phyloP scores from a whole-genome alignment of 371 early-diverging fungal species.

The Mortierella sp. region DNA sequence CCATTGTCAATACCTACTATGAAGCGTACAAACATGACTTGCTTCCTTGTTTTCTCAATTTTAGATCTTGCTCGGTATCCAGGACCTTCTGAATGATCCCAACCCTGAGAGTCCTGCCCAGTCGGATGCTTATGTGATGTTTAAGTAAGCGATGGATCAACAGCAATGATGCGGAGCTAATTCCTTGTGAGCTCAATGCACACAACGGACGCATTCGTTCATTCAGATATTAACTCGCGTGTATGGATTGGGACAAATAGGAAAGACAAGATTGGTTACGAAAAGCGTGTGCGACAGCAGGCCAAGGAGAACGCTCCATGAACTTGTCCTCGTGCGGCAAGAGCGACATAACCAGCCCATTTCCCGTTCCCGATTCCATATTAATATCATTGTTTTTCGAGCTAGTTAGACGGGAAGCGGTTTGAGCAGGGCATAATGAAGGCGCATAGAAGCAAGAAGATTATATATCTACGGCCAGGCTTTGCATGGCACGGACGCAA shows the following conservation, averaged over 20 bases:
- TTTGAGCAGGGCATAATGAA: too few relatives aligned
- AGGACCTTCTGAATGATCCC: conserved; percentile 96
- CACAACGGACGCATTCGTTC: too few relatives aligned
- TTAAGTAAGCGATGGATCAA: conserved; percentile 65
- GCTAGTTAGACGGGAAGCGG: too few relatives aligned
- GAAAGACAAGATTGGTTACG: conserved; percentile 77
- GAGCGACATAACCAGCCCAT: too few relatives aligned
- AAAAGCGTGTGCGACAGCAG: conserved; percentile 81
- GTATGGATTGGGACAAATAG: conserved; percentile 36
- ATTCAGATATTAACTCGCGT: too few relatives aligned
- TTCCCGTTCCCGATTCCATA: too few relatives aligned
- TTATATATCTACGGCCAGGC: neutral
- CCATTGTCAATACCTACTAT: too few relatives aligned
- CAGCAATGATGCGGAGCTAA: neutral
- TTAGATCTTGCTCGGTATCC: conserved; percentile 89
- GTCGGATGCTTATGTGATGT: conserved; percentile 91
- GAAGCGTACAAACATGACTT: too few relatives aligned
- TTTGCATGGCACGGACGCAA: too few relatives aligned
- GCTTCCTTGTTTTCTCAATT: too few relatives aligned
- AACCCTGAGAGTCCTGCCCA: conserved; percentile 98
- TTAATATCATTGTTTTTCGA: too few relatives aligned
- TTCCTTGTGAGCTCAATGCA: neutral
- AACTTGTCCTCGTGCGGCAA: neutral
- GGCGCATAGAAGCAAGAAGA: neutral
- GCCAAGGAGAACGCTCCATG: conserved; percentile 65